Conservation (phyloP, 345 rosid species). For the Capsella bursapastoris region DNA sequence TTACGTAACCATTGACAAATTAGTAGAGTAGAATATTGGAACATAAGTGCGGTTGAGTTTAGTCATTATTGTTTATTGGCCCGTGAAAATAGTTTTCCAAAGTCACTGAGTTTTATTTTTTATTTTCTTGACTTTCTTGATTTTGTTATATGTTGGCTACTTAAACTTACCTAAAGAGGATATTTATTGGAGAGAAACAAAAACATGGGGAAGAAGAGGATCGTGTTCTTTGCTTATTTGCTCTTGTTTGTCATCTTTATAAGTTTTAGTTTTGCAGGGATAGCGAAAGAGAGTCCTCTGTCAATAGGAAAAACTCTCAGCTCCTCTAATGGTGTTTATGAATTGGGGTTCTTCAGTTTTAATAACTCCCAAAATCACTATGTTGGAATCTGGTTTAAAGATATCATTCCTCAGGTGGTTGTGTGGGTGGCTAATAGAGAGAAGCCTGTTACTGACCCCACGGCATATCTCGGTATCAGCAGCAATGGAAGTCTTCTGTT, state of each 20-base stretch:
- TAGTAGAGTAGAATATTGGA: background rate
- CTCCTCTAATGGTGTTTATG: constrained; percentile 17
- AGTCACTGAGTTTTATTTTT: background rate
- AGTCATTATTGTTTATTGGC: background rate
- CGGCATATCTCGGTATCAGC: background rate
- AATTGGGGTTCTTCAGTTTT: constrained; percentile 20
- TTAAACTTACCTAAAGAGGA: background rate
- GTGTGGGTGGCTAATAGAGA: background rate
- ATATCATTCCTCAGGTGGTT: background rate
- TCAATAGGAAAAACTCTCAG: background rate
- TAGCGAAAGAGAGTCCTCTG: background rate
- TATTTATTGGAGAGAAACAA: constrained; percentile 13
- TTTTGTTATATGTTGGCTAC: constrained; percentile 6
- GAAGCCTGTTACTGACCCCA: background rate
- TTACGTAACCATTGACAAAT: constrained; percentile 6
- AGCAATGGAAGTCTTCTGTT: background rate
- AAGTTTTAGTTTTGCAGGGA: constrained; percentile 11
- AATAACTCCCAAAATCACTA: background rate
- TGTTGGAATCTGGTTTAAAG: background rate
- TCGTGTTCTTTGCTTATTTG: constrained; percentile 20
- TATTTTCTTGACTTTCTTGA: background rate
- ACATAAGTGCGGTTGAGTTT: background rate
- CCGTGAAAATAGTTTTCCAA: constrained; percentile 3
- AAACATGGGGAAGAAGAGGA: constrained; percentile 1
- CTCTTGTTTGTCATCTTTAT: constrained; percentile 1